Base-by-base conservation (phyloP, 2,329 filamentous ascomycete genomes). In the Stagonosporopsis tanaceti region DNA sequence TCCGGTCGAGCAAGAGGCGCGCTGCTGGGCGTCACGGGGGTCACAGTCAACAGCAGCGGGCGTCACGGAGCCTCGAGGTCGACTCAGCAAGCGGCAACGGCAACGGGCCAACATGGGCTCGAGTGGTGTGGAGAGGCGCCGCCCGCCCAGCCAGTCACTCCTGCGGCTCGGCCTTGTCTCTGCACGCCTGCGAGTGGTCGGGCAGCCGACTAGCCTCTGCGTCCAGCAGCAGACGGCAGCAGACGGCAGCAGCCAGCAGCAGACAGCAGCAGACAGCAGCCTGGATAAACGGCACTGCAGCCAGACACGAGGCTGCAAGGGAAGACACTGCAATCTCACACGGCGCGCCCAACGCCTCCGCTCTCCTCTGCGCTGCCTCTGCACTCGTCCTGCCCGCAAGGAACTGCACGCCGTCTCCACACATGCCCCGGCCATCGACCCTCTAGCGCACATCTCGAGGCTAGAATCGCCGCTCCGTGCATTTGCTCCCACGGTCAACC, bases 71-170 rank as follows among this genome's bases (percentile, higher is more conserved):
- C 20, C 20, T 20, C 2, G 20, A 20, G 20, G 20, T 20, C 20
- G 20, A 20, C 20, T 27, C 25, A 27, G 8, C 25, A 27, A 27
- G 25, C 53, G 40, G 32, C 42, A 41, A 47, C 39, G 47, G 47
- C 45, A 47, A 59, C 53, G 58, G 56, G 40, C 47, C 51, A 53
- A 54, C 59, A 55, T 50, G 63, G 46, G 63, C 52, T 57, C 54
- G 54, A 52, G 35, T 48, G 44, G 51, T 57, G 54, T 45, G 54
- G 54, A 57, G 42, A 52, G 47, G 37, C 35, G 25, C 42, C 47
- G 53, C 46, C 27, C 22, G 46, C 34, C 52, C 45, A 46, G 51
- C 46, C 53, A 50, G 53, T 50, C 42, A 35, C 12, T 34, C 15
- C 32, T 51, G 53, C 53, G 42, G 42, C 35, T 38, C 28, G 35